A percentile compares a stretch with the other conserved stretches of the same genome.
phyloP scores from a whole-genome alignment of 2,329 filamentous ascomycete genomes.

The Canariomyces notabilis region DNA sequence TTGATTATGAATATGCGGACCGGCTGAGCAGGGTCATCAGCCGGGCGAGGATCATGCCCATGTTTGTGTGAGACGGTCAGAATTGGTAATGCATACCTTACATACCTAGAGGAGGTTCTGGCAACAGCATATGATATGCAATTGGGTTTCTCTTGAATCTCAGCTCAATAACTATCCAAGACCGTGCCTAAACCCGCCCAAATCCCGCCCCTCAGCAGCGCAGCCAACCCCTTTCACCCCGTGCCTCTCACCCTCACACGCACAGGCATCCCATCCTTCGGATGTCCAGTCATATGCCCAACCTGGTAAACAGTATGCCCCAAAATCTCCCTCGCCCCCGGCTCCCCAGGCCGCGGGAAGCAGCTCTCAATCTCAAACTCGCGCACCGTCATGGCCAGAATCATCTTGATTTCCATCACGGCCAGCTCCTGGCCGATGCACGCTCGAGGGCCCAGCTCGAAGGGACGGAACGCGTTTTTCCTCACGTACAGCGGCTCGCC shows the following conservation, averaged over 20 bases:
- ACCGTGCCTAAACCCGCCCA: no score
- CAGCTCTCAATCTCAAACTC: constrained; percentile 44
- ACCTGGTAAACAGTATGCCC: constrained; percentile 31
- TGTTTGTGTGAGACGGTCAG: no score
- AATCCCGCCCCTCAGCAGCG: no score
- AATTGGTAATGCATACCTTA: no score
- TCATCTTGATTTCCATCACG: constrained; percentile 46
- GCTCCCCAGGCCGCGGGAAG: constrained; percentile 34
- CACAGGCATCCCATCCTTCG: constrained; percentile 18
- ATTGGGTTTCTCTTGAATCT: no score
- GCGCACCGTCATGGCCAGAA: constrained; percentile 44
- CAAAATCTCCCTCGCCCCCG: constrained; percentile 24
- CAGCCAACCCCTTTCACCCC: no score
- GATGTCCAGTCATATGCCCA: constrained; percentile 21
- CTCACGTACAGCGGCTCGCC: constrained; percentile 2
- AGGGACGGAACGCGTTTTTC: constrained; percentile 47
- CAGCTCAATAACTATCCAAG: no score
- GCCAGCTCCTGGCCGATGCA: constrained; percentile 55
- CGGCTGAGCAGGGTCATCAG: constrained; percentile 18
- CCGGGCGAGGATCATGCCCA: constrained; percentile 17
- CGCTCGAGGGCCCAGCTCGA: constrained; percentile 47
- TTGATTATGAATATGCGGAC: constrained; percentile 11
- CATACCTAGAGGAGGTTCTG: no score
- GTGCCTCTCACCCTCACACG: constrained; percentile 3
- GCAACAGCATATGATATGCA: no score